These are phyloP conservation scores for Pseudogymnoascus pannorum DNA, from an alignment of 2,329 filamentous ascomycete species.

Conservation along the genomic window DNA sequence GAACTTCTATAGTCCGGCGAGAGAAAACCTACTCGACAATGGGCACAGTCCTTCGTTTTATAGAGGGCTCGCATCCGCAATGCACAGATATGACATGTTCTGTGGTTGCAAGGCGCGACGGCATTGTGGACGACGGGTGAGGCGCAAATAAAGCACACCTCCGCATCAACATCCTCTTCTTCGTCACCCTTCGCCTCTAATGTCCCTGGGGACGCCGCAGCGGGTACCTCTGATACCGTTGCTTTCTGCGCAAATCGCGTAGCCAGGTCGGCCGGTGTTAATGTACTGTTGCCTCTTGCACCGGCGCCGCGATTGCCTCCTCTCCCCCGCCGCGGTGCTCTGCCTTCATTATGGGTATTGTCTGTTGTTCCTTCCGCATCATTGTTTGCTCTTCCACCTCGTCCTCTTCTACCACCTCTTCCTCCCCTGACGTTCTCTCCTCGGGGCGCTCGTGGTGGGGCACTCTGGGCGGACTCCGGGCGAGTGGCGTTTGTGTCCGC, in stretches of 20 bases:
- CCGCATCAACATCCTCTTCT: conserved; percentile 53
- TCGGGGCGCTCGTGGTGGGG: conserved; percentile 18
- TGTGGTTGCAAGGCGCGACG: conserved; percentile 89
- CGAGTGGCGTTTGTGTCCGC: conserved; percentile 4
- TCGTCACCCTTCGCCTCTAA: conserved; percentile 23
- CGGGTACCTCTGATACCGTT: background rate
- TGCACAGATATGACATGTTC: conserved; percentile 93
- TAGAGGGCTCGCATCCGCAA: conserved; percentile 87
- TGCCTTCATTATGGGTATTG: conserved; percentile 10
- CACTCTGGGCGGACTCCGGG: background rate
- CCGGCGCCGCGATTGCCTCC: conserved; percentile 16
- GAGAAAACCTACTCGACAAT: conserved; percentile 68
- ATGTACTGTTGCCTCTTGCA: conserved; percentile 11
- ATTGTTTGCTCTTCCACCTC: conserved; percentile 21
- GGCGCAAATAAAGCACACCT: conserved; percentile 97
- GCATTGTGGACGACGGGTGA: conserved; percentile 82
- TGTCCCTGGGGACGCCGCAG: conserved; percentile 19
- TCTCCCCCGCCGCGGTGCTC: conserved; percentile 14
- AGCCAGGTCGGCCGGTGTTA: conserved; percentile 17
- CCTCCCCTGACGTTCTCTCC: conserved; percentile 32
- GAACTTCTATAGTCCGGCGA: conserved; percentile 16
- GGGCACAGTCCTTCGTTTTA: conserved; percentile 93
- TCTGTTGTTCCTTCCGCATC: conserved; percentile 10
- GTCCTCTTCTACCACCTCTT: conserved; percentile 32
- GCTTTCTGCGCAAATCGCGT: conserved; percentile 12